Percentiles rank a stretch among this genome's conserved stretches.
Conservation (phyloP, 176 grass and related monocot species). For the Luzula sylvatica region DNA sequence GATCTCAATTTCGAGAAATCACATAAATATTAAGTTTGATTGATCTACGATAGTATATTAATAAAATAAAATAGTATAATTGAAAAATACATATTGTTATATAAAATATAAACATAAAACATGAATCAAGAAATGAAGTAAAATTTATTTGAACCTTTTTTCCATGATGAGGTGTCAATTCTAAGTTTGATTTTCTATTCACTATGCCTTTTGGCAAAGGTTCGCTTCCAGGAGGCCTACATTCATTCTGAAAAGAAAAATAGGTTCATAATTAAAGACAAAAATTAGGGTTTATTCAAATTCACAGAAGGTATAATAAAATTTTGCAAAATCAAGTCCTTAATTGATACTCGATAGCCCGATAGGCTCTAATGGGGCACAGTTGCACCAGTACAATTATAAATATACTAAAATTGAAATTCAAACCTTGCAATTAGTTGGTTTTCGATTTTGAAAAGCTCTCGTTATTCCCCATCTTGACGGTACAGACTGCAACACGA, state of each 20-base stretch:
- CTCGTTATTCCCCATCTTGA: slow-evolving; percentile 10
- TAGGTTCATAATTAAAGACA: not conserved
- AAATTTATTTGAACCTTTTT: slow-evolving; percentile 21
- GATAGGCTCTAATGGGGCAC: too few relatives aligned
- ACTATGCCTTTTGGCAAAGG: slow-evolving; percentile 69
- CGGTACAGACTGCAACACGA: not conserved
- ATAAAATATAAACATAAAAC: not conserved
- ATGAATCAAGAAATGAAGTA: too few relatives aligned
- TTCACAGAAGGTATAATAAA: too few relatives aligned
- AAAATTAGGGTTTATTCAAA: too few relatives aligned
- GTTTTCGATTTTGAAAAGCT: not conserved
- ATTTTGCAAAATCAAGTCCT: too few relatives aligned
- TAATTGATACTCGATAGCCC: too few relatives aligned
- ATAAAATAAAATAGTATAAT: too few relatives aligned
- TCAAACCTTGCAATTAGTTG: slow-evolving; percentile 5
- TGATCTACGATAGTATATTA: too few relatives aligned
- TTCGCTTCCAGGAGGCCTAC: slow-evolving; percentile 53
- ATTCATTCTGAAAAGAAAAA: slow-evolving; percentile 36
- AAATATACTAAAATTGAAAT: too few relatives aligned
- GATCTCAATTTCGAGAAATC: too few relatives aligned
- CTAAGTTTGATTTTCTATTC: slow-evolving; percentile 54
- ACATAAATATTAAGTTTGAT: too few relatives aligned
- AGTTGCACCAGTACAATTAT: too few relatives aligned
- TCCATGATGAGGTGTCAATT: slow-evolving; percentile 44
- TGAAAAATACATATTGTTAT: not conserved